phyloP scores from a whole-genome alignment of 2,329 filamentous ascomycete genomes.

The Colletotrichum echinochloae region DNA sequence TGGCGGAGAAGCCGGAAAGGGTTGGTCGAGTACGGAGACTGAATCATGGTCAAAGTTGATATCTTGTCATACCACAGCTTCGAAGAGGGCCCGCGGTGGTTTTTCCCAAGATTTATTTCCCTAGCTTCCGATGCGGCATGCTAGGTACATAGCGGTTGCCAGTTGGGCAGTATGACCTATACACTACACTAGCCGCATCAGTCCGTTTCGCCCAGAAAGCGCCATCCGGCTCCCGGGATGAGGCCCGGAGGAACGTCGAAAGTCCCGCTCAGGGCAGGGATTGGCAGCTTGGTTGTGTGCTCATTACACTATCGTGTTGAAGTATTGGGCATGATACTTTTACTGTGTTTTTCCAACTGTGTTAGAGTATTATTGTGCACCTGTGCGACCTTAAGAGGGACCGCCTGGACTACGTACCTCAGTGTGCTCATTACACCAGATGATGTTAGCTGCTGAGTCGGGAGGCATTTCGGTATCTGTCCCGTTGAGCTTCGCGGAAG shows the following conservation, averaged over 20 bases:
- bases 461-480: conserved; percentile 5
- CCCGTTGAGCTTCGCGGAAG: not conserved
- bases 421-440: too few relatives aligned
- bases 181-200: conserved; percentile 6
- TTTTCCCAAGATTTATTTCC: conserved; percentile 28
- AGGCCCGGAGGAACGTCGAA: conserved; percentile 21
- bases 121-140: conserved; percentile 38
- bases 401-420: too few relatives aligned
- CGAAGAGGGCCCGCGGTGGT: conserved; percentile 18
- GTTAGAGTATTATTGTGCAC: too few relatives aligned
- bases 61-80: conserved; percentile 33
- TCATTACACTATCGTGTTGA: too few relatives aligned
- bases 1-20: not conserved
- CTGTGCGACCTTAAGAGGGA: too few relatives aligned
- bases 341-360: too few relatives aligned
- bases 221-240: conserved; percentile 14
- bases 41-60: conserved; percentile 27
- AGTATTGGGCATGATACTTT: too few relatives aligned
- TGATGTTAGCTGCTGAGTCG: conserved; percentile 24
- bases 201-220: conserved; percentile 28
- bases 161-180: conserved; percentile 7
- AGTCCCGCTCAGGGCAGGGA: conserved; percentile 26
- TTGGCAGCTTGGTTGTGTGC: conserved; percentile 14
- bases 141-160: too few relatives aligned
- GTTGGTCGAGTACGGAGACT: conserved; percentile 15